Evolutionary conservation across 352 stramenopile species (phyloP).

Genomic region (Pythium monospermum): DNA sequence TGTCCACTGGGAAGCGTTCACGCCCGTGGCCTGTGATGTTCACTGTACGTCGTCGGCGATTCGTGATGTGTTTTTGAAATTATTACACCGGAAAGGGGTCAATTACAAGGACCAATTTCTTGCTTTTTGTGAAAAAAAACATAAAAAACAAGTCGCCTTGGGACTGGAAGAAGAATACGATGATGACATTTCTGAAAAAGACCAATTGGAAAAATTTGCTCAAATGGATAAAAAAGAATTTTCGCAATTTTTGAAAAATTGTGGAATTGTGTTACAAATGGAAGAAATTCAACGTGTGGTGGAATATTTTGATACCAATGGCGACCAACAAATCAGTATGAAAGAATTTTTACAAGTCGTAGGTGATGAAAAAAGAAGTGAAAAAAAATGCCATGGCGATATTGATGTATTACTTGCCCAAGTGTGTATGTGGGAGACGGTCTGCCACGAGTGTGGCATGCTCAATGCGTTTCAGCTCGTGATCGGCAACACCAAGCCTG

Average conservation of each 20-base stretch:
- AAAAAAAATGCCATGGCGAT: constrained; percentile 60
- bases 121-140: constrained; percentile 50
- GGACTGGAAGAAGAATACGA: too few species aligned
- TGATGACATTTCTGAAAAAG: constrained; percentile 59
- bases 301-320: constrained; percentile 84
- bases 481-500: constrained; percentile 38
- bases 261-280: constrained; percentile 77
- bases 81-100: constrained; percentile 82
- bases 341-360: constrained; percentile 83
- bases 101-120: constrained; percentile 84
- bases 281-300: constrained; percentile 79
- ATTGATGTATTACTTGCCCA: constrained; percentile 69
- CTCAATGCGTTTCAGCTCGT: constrained; percentile 86
- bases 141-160: constrained; percentile 48
- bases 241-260: constrained; percentile 39
- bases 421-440: constrained; percentile 90
- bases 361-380: constrained; percentile 63
- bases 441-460: constrained; percentile 89
- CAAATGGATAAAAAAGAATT: constrained; percentile 52
- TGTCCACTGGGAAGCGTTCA: constrained; percentile 85
- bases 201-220: constrained; percentile 56
- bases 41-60: constrained; percentile 84
- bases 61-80: constrained; percentile 88
- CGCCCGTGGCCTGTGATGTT: constrained; percentile 82
- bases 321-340: constrained; percentile 59